phyloP scores from a whole-genome alignment of 345 rosid genomes.

The Camelina hispida region DNA sequence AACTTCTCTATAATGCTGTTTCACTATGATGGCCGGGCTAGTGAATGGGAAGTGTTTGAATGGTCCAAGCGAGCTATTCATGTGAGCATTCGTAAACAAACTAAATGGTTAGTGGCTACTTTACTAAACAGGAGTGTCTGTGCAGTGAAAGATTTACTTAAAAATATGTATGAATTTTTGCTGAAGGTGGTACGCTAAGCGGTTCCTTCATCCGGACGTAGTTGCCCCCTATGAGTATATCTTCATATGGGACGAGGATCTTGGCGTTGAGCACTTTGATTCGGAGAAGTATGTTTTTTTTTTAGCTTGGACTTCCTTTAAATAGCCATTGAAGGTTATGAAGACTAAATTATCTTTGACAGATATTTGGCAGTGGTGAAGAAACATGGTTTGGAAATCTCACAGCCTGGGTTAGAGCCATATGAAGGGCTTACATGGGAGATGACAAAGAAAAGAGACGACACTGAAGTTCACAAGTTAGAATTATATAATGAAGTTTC shows the following conservation, averaged over 20 bases:
- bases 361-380: conserved; percentile 78
- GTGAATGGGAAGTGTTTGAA: conserved; percentile 90
- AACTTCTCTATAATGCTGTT: conserved; percentile 86
- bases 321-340: conserved; percentile 11
- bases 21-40: conserved; percentile 86
- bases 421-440: conserved; percentile 84
- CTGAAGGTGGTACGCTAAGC: conserved; percentile 92
- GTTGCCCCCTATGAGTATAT: conserved; percentile 86
- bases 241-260: conserved; percentile 98
- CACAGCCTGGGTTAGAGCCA: conserved; percentile 95
- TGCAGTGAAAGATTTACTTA: conserved; percentile 18
- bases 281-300: conserved; percentile 71
- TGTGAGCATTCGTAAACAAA: conserved; percentile 80
- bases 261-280: conserved; percentile 83
- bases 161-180: conserved; percentile 21
- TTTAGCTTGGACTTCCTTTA: neutral
- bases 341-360: conserved; percentile 31
- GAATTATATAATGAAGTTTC: conserved; percentile 28
- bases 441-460: conserved; percentile 87
- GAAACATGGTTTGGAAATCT: conserved; percentile 88
- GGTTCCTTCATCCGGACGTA: conserved; percentile 96
- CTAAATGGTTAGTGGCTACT: conserved; percentile 74
- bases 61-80: conserved; percentile 97
- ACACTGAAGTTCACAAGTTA: conserved; percentile 90
- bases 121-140: conserved; percentile 19